Percentiles rank a stretch among this genome's conserved stretches.
Evolutionary conservation across 148 eudicot genomes (phyloP).

Genomic region (Arctostaphylos glauca): DNA sequence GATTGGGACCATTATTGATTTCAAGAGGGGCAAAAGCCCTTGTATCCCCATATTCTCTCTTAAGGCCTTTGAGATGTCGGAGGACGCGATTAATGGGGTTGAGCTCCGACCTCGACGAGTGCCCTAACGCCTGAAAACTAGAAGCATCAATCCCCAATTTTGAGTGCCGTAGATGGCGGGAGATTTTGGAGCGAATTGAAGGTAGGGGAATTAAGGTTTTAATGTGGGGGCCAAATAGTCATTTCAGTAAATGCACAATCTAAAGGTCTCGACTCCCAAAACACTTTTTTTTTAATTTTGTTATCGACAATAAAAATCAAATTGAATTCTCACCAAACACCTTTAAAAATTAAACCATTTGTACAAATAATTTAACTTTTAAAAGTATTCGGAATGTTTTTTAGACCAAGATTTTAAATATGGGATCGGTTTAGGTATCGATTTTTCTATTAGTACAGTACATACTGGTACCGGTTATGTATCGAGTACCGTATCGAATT

Average conservation of each 20-base stretch:
- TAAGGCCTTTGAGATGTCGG: neutral
- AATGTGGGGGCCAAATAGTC: neutral
- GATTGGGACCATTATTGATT: slow-evolving; percentile 79
- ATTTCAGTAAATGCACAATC: neutral
- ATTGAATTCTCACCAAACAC: too few relatives aligned
- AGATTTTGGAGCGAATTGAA: neutral
- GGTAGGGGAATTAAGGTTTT: neutral
- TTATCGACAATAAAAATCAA: too few relatives aligned
- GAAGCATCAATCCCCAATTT: neutral
- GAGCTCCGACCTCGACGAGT: neutral
- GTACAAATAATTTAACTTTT: too few relatives aligned
- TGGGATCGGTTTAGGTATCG: too few relatives aligned
- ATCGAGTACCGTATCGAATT: too few relatives aligned
- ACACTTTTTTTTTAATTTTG: too few relatives aligned
- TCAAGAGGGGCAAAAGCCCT: slow-evolving; percentile 79
- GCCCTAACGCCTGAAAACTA: neutral
- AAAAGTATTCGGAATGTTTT: too few relatives aligned
- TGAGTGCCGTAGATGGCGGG: slow-evolving; percentile 17
- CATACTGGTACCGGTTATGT: too few relatives aligned
- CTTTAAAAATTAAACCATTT: too few relatives aligned
- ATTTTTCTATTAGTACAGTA: too few relatives aligned
- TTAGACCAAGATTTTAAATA: too few relatives aligned
- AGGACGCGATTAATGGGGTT: neutral
- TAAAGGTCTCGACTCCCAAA: too few relatives aligned
- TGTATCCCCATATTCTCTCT: slow-evolving; percentile 65